These are phyloP conservation scores for Candida freyschussii DNA, from an alignment of 1,139 yeast species.

Conservation along the genomic window DNA sequence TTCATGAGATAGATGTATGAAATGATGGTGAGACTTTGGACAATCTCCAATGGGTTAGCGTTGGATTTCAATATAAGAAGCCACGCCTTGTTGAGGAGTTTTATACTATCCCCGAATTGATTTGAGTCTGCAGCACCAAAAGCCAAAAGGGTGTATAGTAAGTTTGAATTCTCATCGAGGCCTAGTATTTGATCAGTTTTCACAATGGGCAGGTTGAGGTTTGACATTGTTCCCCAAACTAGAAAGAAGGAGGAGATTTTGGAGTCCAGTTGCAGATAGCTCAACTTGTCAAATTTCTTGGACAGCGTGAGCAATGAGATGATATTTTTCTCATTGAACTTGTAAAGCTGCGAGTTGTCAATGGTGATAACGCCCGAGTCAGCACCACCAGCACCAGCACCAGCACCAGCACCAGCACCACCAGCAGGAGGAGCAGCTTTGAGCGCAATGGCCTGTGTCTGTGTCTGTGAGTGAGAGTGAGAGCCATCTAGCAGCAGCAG, in stretches of 20 bases:
- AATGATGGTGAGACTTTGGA: conserved; percentile 21
- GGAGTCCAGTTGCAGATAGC: conserved; percentile 5
- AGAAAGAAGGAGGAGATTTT: conserved; percentile 19
- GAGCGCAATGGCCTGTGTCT: neutral
- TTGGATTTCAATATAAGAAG: conserved; percentile 11
- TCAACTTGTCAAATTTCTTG: conserved; percentile 9
- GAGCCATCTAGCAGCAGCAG: neutral
- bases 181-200: conserved; percentile 12
- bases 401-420: conserved; percentile 1
- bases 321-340: conserved; percentile 11
- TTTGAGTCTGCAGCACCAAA: conserved; percentile 22
- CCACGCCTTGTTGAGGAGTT: conserved; percentile 20
- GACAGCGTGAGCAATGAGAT: conserved; percentile 15
- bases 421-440: neutral
- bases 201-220: conserved; percentile 18
- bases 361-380: neutral
- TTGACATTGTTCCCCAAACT: conserved; percentile 24
- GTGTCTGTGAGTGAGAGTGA: neutral
- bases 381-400: neutral
- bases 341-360: conserved; percentile 6
- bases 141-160: conserved; percentile 19
- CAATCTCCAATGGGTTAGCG: conserved; percentile 8
- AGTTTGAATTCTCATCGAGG: conserved; percentile 6
- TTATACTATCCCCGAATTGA: conserved; percentile 17
- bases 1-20: conserved; percentile 17